Conservation (phyloP, 73 alveolate species). For the Diophrys sp. region DNA sequence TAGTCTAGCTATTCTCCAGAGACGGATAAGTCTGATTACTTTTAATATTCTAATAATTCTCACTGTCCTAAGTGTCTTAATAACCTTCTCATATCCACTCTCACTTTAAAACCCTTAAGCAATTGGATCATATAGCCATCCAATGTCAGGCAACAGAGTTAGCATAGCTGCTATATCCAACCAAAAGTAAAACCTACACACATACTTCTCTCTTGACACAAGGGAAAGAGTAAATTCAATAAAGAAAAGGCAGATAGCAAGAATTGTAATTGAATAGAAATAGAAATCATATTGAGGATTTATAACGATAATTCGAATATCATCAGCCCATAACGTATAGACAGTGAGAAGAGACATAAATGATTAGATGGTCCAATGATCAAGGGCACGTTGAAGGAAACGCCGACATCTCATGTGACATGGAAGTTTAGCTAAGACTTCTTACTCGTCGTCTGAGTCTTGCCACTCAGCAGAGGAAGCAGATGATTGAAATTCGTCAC, state of each 20-base stretch:
- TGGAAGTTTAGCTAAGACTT: neutral
- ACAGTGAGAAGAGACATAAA: neutral
- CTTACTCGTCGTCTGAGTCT: neutral
- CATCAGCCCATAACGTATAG: neutral
- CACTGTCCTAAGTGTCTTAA: neutral
- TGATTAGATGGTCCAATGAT: neutral
- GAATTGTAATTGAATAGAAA: neutral
- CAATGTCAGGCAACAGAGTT: neutral
- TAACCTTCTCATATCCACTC: neutral
- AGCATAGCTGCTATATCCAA: neutral
- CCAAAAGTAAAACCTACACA: neutral
- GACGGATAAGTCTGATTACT: slow-evolving; percentile 9
- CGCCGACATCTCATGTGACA: neutral
- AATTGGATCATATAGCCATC: neutral
- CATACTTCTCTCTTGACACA: neutral
- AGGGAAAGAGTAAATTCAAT: neutral
- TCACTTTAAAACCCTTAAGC: neutral
- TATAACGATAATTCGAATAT: neutral
- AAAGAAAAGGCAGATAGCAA: neutral
- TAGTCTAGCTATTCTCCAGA: slow-evolving; percentile 12
- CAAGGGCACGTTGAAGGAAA: neutral
- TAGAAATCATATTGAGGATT: neutral
- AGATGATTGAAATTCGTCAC: neutral
- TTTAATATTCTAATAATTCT: slow-evolving; percentile 5
- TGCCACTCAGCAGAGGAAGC: neutral